A percentile compares a stretch with the other conserved stretches of the same genome.
phyloP scores from a whole-genome alignment of 1,284 basidiomycete genomes.

The Boletus subluridellus region DNA sequence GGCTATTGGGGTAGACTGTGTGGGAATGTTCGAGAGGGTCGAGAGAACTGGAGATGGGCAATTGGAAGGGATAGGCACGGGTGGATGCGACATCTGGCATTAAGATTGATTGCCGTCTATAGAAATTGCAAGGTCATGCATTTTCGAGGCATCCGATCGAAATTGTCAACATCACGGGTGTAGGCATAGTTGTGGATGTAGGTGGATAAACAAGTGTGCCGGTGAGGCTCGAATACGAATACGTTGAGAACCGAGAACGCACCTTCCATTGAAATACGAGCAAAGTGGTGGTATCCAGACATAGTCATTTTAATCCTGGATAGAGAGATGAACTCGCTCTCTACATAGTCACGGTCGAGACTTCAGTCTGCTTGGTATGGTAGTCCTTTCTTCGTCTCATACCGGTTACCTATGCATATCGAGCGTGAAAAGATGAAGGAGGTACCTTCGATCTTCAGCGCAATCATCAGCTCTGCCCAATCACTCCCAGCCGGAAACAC shows the following conservation, averaged over 20 bases:
- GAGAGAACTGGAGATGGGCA: too few relatives aligned
- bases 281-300: neutral
- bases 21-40: too few relatives aligned
- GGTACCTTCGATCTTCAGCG: conserved; percentile 66
- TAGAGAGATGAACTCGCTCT: conserved; percentile 43
- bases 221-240: conserved; percentile 58
- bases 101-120: conserved; percentile 6
- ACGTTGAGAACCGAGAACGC: conserved; percentile 66
- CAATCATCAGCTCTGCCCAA: conserved; percentile 64
- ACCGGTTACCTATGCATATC: too few relatives aligned
- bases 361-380: conserved; percentile 66
- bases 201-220: conserved; percentile 52
- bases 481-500: conserved; percentile 62
- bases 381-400: too few relatives aligned
- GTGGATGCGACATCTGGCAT: neutral
- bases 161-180: too few relatives aligned
- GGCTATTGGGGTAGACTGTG: neutral
- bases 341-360: conserved; percentile 58
- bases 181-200: conserved; percentile 28
- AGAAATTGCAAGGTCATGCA: neutral
- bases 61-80: too few relatives aligned
- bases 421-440: neutral
- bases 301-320: neutral
- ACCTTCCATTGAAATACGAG: conserved; percentile 59
- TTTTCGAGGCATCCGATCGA: too few relatives aligned